These are phyloP conservation scores for Xylaria hypoxylon DNA, from an alignment of 2,329 filamentous ascomycete genomes.

Conservation along the genomic window DNA sequence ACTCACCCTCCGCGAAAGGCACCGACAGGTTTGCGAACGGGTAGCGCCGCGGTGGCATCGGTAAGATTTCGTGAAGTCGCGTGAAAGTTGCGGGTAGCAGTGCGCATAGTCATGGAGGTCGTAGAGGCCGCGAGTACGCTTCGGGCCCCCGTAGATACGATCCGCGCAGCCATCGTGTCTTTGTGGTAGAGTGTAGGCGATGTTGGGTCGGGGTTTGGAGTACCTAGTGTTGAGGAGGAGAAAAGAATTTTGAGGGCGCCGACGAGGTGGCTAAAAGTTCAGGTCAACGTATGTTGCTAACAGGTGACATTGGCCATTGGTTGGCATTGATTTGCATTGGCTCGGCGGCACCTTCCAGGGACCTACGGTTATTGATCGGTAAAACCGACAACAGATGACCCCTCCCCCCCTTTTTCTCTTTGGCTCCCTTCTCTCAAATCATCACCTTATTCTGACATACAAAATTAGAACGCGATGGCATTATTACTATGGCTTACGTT, in stretches of 20 bases:
- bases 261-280: slow-evolving; percentile 32
- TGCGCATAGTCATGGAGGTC: slow-evolving; percentile 40
- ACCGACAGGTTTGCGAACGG: slow-evolving; percentile 68
- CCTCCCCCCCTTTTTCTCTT: slow-evolving; percentile 16
- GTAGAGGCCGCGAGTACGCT: slow-evolving; percentile 50
- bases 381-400: slow-evolving; percentile 29
- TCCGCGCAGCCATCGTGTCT: slow-evolving; percentile 60
- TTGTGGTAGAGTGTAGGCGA: slow-evolving; percentile 7
- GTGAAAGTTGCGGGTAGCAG: slow-evolving; percentile 60
- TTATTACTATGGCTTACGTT: slow-evolving; percentile 32
- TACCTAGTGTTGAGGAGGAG: background rate
- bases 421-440: slow-evolving; percentile 9
- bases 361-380: slow-evolving; percentile 31
- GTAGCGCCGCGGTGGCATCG: slow-evolving; percentile 61
- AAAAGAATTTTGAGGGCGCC: slow-evolving; percentile 20
- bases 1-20: slow-evolving; percentile 72
- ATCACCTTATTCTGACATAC: background rate
- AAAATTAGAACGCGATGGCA: background rate
- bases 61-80: slow-evolving; percentile 59
- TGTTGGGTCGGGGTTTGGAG: background rate
- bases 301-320: slow-evolving; percentile 26
- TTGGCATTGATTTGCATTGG: background rate
- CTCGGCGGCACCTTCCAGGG: background rate
- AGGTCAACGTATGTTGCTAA: slow-evolving; percentile 31
- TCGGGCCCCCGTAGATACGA: slow-evolving; percentile 56